phyloP scores from a whole-genome alignment of 805 yeast species.

The Teunomyces lycoperdinae region DNA sequence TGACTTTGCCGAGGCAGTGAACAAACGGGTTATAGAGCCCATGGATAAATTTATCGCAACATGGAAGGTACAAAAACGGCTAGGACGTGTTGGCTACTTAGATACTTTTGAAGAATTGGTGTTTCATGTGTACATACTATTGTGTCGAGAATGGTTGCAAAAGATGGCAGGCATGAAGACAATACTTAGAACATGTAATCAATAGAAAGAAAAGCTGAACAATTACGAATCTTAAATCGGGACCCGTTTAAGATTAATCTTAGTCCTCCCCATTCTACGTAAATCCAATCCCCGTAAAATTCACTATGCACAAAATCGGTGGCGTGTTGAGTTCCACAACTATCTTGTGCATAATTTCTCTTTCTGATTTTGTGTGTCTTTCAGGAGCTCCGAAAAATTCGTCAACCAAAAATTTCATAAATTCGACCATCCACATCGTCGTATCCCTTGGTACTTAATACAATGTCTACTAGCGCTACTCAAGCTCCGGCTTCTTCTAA shows the following conservation, averaged over 20 bases:
- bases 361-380: slow-evolving; percentile 1
- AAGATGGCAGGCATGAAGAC: not conserved
- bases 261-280: too few relatives aligned
- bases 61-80: not conserved
- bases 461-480: slow-evolving; percentile 1
- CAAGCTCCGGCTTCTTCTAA: slow-evolving; percentile 5
- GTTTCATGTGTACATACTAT: not conserved
- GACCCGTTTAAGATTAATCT: too few relatives aligned
- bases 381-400: slow-evolving; percentile 3
- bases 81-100: slow-evolving; percentile 2
- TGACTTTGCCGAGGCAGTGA: not conserved
- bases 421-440: not conserved
- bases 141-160: slow-evolving; percentile 1
- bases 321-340: not conserved
- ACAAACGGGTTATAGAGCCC: not conserved
- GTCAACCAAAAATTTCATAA: slow-evolving; percentile 1
- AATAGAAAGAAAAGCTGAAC: too few relatives aligned
- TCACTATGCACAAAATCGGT: not conserved
- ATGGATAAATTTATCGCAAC: not conserved
- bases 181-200: not conserved
- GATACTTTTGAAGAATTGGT: slow-evolving; percentile 7
- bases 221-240: too few relatives aligned
- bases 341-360: not conserved
- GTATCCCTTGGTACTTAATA: not conserved
- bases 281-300: not conserved